A percentile compares a stretch with the other conserved stretches of the same genome.
phyloP scores from a whole-genome alignment of 2,329 filamentous ascomycete genomes.

The Aspergillus bombycis region DNA sequence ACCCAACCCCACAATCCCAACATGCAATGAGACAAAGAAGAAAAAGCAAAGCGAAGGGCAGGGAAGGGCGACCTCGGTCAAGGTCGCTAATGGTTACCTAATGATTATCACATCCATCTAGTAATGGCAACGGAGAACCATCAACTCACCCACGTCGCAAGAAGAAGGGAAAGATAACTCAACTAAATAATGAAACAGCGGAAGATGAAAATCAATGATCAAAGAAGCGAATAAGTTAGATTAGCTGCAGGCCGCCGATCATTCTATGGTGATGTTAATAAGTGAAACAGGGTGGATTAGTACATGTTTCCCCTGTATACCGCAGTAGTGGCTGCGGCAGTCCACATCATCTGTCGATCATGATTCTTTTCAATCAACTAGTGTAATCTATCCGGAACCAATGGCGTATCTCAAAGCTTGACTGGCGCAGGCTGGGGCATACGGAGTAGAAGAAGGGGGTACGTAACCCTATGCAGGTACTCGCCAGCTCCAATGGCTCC shows the following conservation, averaged over 20 bases:
- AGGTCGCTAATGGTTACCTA: background rate
- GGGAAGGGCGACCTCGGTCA: background rate
- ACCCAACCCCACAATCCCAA: background rate
- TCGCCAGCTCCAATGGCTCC: no score
- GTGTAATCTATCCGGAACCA: background rate
- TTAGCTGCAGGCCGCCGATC: background rate
- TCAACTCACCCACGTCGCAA: background rate
- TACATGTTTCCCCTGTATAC: background rate
- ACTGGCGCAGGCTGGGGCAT: background rate
- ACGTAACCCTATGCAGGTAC: background rate
- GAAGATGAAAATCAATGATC: background rate
- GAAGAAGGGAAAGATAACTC: background rate
- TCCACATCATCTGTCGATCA: constrained; percentile 1
- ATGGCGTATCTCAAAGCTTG: background rate
- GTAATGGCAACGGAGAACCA: background rate
- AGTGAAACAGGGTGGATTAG: background rate
- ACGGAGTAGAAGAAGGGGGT: background rate
- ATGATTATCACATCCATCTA: background rate
- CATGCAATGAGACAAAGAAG: background rate
- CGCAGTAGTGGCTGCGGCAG: background rate
- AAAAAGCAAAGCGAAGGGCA: background rate
- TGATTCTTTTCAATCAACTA: background rate
- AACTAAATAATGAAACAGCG: background rate
- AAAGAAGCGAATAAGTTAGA: background rate
- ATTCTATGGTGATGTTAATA: background rate